Percentiles rank a stretch among this genome's conserved stretches.
phyloP scores from a whole-genome alignment of 768 basidiomycete genomes.

The Infundibulicybe gibba region DNA sequence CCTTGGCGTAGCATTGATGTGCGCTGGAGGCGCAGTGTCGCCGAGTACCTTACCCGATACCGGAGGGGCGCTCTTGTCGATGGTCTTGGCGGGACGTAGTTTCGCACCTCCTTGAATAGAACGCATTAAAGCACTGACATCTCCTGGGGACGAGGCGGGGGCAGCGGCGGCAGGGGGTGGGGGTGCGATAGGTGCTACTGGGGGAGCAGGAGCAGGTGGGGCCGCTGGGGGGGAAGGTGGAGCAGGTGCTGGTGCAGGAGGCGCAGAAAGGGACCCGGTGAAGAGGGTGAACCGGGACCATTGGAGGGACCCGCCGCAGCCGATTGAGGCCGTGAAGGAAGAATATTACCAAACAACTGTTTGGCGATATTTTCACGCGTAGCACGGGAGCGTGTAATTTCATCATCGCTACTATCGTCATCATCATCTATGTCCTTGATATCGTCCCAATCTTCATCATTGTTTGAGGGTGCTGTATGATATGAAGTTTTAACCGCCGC shows the following conservation, averaged over 20 bases:
- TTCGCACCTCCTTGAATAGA: constrained; percentile 78
- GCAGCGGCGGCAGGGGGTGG: constrained; percentile 18
- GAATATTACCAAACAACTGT: constrained; percentile 70
- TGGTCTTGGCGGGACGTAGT: constrained; percentile 73
- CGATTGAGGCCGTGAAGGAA: constrained; percentile 58
- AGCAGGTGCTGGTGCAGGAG: constrained; percentile 53
- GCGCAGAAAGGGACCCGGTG: constrained; percentile 40
- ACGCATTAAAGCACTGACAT: constrained; percentile 62
- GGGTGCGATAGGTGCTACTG: constrained; percentile 24
- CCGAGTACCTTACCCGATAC: constrained; percentile 79
- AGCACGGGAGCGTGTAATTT: constrained; percentile 60
- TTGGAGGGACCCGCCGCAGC: constrained; percentile 55
- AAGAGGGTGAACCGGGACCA: constrained; percentile 29
- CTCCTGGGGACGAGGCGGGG: constrained; percentile 27
- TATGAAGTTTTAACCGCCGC: constrained; percentile 53
- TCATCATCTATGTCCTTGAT: constrained; percentile 68
- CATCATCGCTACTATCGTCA: constrained; percentile 77
- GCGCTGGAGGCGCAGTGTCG: constrained; percentile 63
- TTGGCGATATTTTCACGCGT: constrained; percentile 72
- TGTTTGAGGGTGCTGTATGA: constrained; percentile 52
- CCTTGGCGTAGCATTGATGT: constrained; percentile 53
- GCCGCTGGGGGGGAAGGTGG: constrained; percentile 26
- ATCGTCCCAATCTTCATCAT: constrained; percentile 77
- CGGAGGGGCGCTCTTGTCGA: constrained; percentile 73
- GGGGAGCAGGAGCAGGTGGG: constrained; percentile 25